Percentiles rank a stretch among this genome's conserved stretches.
These are phyloP conservation scores for Penicillium palitans DNA, from an alignment of 2,329 filamentous ascomycete species.

Conservation along the genomic window DNA sequence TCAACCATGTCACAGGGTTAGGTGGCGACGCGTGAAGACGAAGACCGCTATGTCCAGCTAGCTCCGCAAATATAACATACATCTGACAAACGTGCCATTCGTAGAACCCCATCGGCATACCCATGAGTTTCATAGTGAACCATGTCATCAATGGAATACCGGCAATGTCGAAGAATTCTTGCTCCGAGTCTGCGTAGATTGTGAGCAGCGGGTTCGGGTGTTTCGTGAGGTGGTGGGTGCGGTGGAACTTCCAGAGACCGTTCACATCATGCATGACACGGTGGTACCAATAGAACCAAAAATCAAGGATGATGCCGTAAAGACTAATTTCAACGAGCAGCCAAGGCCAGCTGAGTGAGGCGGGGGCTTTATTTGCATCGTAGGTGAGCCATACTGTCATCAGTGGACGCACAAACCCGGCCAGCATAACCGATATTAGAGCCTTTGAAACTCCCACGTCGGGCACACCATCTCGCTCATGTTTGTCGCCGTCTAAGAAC, in stretches of 20 bases:
- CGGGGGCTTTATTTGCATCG: not conserved
- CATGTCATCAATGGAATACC: slow-evolving; percentile 4
- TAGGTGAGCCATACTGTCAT: slow-evolving; percentile 5
- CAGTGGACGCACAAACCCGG: not conserved
- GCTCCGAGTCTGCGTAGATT: slow-evolving; percentile 5
- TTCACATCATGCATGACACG: slow-evolving; percentile 4
- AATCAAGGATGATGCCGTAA: slow-evolving; percentile 4
- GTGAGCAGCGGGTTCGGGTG: slow-evolving; percentile 5
- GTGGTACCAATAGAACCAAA: slow-evolving; percentile 10
- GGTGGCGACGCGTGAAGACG: slow-evolving; percentile 4
- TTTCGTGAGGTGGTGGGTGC: slow-evolving; percentile 1
- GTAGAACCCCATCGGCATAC: slow-evolving; percentile 7
- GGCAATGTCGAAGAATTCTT: slow-evolving; percentile 3
- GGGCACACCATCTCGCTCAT: slow-evolving; percentile 4
- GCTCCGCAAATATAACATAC: slow-evolving; percentile 2
- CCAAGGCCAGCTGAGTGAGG: not conserved
- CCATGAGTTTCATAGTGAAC: not conserved
- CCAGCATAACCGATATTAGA: not conserved
- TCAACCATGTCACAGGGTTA: slow-evolving; percentile 2
- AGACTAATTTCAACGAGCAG: not conserved
- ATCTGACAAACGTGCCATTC: slow-evolving; percentile 6
- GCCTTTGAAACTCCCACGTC: slow-evolving; percentile 2
- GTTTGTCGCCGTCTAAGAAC: slow-evolving; percentile 1
- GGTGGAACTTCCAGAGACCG: slow-evolving; percentile 4
- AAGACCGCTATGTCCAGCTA: slow-evolving; percentile 5